These are phyloP conservation scores for Amyloporia xantha DNA, from an alignment of 768 basidiomycete genomes.

Conservation along the genomic window DNA sequence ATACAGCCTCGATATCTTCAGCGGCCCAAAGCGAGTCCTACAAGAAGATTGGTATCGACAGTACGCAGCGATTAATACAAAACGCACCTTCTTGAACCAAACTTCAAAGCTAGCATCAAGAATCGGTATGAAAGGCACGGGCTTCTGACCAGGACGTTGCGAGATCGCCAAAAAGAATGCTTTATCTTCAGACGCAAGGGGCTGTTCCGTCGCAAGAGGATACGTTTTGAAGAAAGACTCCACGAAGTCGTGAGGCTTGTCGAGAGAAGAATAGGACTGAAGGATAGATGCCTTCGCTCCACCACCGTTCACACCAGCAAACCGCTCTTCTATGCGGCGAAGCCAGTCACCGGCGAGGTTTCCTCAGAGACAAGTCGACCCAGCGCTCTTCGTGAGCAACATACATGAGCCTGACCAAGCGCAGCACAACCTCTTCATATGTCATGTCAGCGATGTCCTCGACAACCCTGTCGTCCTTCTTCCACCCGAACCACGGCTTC, in stretches of 20 bases:
- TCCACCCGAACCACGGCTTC: slow-evolving; percentile 97
- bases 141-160: slow-evolving; percentile 96
- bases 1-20: slow-evolving; percentile 97
- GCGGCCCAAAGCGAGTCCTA: slow-evolving; percentile 97
- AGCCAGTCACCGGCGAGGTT: slow-evolving; percentile 96
- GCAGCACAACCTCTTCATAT: slow-evolving; percentile 90
- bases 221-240: slow-evolving; percentile 81
- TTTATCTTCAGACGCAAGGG: slow-evolving; percentile 88
- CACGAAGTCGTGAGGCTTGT: slow-evolving; percentile 76
- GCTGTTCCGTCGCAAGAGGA: slow-evolving; percentile 73
- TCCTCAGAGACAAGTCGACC: slow-evolving; percentile 88
- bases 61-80: too few relatives aligned
- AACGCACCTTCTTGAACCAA: slow-evolving; percentile 96
- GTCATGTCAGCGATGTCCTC: slow-evolving; percentile 94
- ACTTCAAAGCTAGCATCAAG: slow-evolving; percentile 91
- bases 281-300: slow-evolving; percentile 78
- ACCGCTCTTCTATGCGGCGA: slow-evolving; percentile 91
- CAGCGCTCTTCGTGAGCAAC: slow-evolving; percentile 87
- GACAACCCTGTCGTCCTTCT: slow-evolving; percentile 83
- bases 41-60: slow-evolving; percentile 8
- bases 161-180: slow-evolving; percentile 95
- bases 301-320: slow-evolving; percentile 78
- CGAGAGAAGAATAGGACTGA: slow-evolving; percentile 75
- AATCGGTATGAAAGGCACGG: slow-evolving; percentile 95
- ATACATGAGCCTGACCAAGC: slow-evolving; percentile 93